phyloP scores from a whole-genome alignment of 768 basidiomycete genomes.

The Boletus rufocinnamomeus region DNA sequence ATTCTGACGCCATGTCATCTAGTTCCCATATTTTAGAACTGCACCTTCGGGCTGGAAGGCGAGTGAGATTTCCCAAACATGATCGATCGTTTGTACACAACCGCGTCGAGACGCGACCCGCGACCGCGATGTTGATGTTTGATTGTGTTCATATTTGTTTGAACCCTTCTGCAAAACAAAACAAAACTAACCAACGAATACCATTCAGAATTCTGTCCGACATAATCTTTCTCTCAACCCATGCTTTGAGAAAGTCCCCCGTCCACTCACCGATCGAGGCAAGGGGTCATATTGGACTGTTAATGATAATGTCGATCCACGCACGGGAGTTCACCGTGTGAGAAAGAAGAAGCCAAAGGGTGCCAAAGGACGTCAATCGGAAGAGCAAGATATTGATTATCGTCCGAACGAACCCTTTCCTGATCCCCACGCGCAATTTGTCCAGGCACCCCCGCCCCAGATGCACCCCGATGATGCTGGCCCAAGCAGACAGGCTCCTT shows the following conservation, averaged over 20 bases:
- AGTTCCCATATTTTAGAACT: conserved; percentile 89
- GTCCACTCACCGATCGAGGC: conserved; percentile 88
- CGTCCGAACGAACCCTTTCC: conserved; percentile 56
- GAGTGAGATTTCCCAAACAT: conserved; percentile 32
- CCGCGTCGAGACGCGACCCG: conserved; percentile 31
- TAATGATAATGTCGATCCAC: conserved; percentile 86
- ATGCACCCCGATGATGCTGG: conserved; percentile 64
- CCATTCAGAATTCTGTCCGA: conserved; percentile 82
- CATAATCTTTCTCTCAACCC: conserved; percentile 90
- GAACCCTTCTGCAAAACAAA: conserved; percentile 32
- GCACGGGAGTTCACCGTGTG: conserved; percentile 85
- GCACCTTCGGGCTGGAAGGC: conserved; percentile 94
- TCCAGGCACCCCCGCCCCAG: conserved; percentile 46
- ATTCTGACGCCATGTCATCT: conserved; percentile 17
- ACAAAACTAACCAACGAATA: conserved; percentile 25
- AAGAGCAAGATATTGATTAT: conserved; percentile 68
- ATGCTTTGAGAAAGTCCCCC: conserved; percentile 88
- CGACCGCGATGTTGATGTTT: conserved; percentile 66
- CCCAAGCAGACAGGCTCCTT: conserved; percentile 57
- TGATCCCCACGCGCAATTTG: conserved; percentile 59
- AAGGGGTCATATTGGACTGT: conserved; percentile 94
- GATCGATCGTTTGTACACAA: conserved; percentile 2
- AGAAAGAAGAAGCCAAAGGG: conserved; percentile 84
- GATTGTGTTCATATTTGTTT: conserved; percentile 63
- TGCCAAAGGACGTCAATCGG: conserved; percentile 48